Evolutionary conservation across 1,284 basidiomycete species (phyloP).

Genomic region (Rhizoctonia solani): DNA sequence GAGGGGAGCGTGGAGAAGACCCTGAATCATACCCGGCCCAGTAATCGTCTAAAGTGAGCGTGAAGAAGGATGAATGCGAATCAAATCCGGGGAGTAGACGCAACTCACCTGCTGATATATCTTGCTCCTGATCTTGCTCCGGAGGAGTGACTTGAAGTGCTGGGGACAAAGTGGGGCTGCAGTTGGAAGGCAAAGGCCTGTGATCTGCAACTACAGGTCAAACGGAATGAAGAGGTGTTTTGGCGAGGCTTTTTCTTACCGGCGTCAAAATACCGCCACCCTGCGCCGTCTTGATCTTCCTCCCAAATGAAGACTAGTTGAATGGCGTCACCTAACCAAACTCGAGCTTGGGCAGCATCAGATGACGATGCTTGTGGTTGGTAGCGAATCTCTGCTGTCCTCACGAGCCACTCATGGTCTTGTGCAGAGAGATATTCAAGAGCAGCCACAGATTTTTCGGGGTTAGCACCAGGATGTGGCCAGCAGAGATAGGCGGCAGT

Average conservation of each 20-base stretch:
- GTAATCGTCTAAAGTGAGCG: slow-evolving; percentile 30
- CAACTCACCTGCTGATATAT: slow-evolving; percentile 21
- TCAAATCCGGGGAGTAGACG: not conserved
- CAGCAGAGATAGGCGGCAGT: slow-evolving; percentile 37
- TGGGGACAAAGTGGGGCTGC: slow-evolving; percentile 10
- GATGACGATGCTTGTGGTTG: not conserved
- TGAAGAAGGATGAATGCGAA: slow-evolving; percentile 24
- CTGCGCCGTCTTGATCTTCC: slow-evolving; percentile 29
- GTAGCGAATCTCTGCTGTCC: slow-evolving; percentile 6
- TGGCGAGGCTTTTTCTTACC: not conserved
- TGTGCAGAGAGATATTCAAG: slow-evolving; percentile 32
- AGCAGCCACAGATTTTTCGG: slow-evolving; percentile 14
- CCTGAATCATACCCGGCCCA: slow-evolving; percentile 29
- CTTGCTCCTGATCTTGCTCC: slow-evolving; percentile 4
- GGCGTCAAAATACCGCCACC: slow-evolving; percentile 30
- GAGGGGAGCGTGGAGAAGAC: slow-evolving; percentile 28
- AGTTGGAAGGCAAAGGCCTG: slow-evolving; percentile 15
- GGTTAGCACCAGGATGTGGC: slow-evolving; percentile 18
- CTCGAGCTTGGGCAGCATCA: slow-evolving; percentile 3
- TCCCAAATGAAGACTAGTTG: slow-evolving; percentile 31
- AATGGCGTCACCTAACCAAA: slow-evolving; percentile 20
- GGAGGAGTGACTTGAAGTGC: slow-evolving; percentile 15
- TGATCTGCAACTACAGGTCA: not conserved
- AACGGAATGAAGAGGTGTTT: not conserved
- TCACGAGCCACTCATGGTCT: slow-evolving; percentile 21